A percentile compares a stretch with the other conserved stretches of the same genome.
Evolutionary conservation across 2,329 filamentous ascomycete genomes (phyloP).

Genomic region (Akanthomyces dipterigenus): DNA sequence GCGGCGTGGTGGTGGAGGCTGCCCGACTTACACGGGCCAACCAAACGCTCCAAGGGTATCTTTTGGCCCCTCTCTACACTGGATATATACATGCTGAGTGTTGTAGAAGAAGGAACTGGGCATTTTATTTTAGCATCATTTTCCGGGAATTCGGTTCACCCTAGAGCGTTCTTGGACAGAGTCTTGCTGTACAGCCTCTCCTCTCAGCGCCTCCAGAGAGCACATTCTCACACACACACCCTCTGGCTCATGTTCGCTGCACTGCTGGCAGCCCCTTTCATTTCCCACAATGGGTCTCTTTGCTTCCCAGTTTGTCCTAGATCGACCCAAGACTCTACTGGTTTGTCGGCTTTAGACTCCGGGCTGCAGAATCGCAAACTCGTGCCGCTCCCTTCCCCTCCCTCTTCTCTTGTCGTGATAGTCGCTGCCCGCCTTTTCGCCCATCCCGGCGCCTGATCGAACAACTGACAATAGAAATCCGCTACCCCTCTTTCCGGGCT

Average conservation of each 20-base stretch:
- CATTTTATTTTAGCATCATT: not conserved
- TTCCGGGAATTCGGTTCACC: not conserved
- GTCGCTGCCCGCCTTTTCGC: too few species aligned
- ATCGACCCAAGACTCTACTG: not conserved
- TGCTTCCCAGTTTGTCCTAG: not conserved
- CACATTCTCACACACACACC: not conserved
- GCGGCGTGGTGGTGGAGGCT: not conserved
- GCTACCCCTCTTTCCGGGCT: too few species aligned
- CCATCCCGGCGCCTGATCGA: slow-evolving; percentile 2
- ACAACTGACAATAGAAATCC: not conserved
- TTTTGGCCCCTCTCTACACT: not conserved
- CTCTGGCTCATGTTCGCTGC: not conserved
- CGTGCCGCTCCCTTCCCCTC: too few species aligned
- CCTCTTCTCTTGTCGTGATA: too few species aligned
- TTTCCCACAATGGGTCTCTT: not conserved
- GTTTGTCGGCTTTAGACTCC: not conserved
- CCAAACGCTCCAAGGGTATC: not conserved
- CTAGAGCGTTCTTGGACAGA: not conserved
- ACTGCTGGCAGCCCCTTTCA: slow-evolving; percentile 6
- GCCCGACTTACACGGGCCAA: not conserved
- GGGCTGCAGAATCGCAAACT: not conserved
- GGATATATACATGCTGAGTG: not conserved
- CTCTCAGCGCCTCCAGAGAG: not conserved
- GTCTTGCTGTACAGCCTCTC: not conserved
- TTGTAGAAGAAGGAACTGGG: not conserved